Percentiles rank a stretch among this genome's conserved stretches.
phyloP scores from a whole-genome alignment of 148 eudicot genomes.

The Rhododendron ferrugineum region DNA sequence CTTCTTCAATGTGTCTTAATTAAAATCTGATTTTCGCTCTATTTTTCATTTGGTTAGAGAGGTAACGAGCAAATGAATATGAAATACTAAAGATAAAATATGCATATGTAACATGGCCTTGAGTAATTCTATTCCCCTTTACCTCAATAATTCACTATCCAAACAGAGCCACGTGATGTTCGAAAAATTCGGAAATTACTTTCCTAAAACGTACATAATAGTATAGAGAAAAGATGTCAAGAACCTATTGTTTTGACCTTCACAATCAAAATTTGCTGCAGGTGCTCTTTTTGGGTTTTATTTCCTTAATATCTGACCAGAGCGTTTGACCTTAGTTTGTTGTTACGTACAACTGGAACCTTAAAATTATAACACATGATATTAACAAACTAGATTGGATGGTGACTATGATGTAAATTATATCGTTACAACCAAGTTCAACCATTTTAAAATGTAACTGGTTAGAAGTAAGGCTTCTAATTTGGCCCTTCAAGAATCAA shows the following conservation, averaged over 20 bases:
- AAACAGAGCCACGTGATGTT: not conserved
- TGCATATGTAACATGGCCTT: not conserved
- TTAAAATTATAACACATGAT: not conserved
- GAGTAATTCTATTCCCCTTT: not conserved
- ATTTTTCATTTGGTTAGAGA: not conserved
- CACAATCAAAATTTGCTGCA: not conserved
- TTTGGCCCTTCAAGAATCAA: not conserved
- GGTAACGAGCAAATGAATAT: not conserved
- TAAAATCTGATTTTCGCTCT: not conserved
- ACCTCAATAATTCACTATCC: not conserved
- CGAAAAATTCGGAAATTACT: not conserved
- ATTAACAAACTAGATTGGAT: not conserved
- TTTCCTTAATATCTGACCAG: not conserved
- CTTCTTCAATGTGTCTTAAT: not conserved
- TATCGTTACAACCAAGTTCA: not conserved
- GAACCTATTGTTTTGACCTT: not conserved
- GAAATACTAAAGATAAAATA: not conserved
- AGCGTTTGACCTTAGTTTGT: not conserved
- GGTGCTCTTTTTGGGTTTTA: not conserved
- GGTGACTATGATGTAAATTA: not conserved
- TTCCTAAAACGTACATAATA: not conserved
- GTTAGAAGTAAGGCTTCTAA: not conserved
- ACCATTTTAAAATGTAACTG: not conserved
- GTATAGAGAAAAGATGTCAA: not conserved
- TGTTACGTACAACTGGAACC: not conserved